Conservation (phyloP, 75 land plant species). For the Pinus albicaulis region DNA sequence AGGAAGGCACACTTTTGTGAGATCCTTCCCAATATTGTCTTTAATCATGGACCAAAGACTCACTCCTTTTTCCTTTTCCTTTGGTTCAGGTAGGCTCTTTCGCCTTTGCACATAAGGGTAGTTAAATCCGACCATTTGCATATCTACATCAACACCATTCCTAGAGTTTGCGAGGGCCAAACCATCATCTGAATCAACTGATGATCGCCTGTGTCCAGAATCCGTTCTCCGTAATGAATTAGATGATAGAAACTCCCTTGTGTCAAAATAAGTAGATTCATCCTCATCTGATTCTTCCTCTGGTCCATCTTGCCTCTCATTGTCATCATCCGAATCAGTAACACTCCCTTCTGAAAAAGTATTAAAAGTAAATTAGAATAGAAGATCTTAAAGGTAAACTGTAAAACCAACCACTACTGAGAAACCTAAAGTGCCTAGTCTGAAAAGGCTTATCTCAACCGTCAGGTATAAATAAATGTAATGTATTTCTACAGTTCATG, state of each 20-base stretch:
- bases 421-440: neutral
- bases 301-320: conserved; percentile 31
- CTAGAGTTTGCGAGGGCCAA: neutral
- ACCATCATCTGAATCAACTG: conserved; percentile 9
- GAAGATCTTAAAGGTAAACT: neutral
- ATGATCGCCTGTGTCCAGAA: conserved; percentile 8
- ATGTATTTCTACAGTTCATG: neutral
- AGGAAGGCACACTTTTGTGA: conserved; percentile 84
- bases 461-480: neutral
- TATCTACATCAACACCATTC: neutral
- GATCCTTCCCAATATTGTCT: conserved; percentile 88
- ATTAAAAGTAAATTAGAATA: conserved; percentile 2
- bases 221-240: neutral
- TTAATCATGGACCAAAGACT: conserved; percentile 95
- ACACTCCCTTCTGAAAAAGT: conserved; percentile 40
- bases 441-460: neutral
- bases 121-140: conserved; percentile 19
- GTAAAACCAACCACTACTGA: neutral
- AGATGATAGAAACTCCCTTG: conserved; percentile 25
- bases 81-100: conserved; percentile 72
- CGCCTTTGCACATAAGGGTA: conserved; percentile 62
- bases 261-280: conserved; percentile 43
- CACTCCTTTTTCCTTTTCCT: conserved; percentile 80
- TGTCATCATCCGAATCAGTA: conserved; percentile 63
- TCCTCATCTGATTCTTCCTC: conserved; percentile 59